Percentiles rank a stretch among this genome's conserved stretches.
phyloP scores from a whole-genome alignment of 768 basidiomycete species.

The Boletus coccyginus region DNA sequence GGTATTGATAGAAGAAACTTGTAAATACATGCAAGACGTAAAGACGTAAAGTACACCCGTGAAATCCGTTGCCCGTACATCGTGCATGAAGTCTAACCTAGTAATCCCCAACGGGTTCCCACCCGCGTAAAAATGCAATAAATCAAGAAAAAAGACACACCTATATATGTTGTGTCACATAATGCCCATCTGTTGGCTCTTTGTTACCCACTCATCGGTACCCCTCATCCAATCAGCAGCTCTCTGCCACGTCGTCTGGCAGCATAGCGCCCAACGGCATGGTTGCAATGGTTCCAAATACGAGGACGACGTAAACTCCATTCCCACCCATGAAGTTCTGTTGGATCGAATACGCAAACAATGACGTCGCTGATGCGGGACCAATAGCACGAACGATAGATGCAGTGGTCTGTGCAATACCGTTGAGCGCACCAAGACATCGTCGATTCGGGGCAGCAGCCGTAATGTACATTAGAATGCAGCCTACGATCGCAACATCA shows the following conservation, averaged over 20 bases:
- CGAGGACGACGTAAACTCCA: conserved; percentile 33
- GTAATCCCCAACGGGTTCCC: background rate
- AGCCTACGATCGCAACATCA: conserved; percentile 39
- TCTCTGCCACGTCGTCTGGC: conserved; percentile 17
- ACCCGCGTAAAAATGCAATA: conserved; percentile 1
- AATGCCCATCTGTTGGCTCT: background rate
- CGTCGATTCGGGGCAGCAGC: conserved; percentile 63
- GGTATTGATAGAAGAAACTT: conserved; percentile 13
- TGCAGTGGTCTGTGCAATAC: conserved; percentile 35
- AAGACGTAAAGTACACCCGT: conserved; percentile 18
- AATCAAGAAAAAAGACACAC: conserved; percentile 16
- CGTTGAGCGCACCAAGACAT: conserved; percentile 69
- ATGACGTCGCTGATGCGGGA: conserved; percentile 30
- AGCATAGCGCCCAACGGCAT: conserved; percentile 21
- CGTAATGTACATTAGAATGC: conserved; percentile 68
- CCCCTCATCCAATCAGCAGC: conserved; percentile 9
- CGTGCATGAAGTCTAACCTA: background rate
- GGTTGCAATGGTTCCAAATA: conserved; percentile 14
- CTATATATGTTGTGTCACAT: background rate
- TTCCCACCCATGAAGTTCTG: conserved; percentile 36
- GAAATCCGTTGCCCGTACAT: conserved; percentile 1
- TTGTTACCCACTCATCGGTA: background rate
- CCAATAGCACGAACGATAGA: conserved; percentile 34
- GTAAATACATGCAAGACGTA: conserved; percentile 28
- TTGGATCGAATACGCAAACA: conserved; percentile 38